Conservation (phyloP, 2,329 filamentous ascomycete genomes). For the Periglandula ipomoeae region DNA sequence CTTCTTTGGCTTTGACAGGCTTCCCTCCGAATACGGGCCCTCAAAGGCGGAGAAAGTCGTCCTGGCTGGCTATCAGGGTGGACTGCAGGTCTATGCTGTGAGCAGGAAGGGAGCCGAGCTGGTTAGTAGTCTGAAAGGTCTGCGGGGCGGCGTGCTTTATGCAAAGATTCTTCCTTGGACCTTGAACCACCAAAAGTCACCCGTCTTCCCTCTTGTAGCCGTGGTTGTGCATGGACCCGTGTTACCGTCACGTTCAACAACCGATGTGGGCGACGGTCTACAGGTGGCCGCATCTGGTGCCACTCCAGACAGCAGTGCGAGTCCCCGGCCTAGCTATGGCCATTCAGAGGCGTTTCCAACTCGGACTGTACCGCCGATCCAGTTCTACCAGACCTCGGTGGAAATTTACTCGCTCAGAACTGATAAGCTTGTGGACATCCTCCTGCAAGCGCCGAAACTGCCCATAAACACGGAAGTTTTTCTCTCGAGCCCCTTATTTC, state of each 20-base stretch:
- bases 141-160: slow-evolving; percentile 70
- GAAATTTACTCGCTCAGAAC: slow-evolving; percentile 80
- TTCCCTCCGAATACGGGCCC: slow-evolving; percentile 36
- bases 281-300: slow-evolving; percentile 25
- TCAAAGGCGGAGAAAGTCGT: slow-evolving; percentile 53
- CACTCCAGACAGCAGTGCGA: slow-evolving; percentile 33
- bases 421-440: slow-evolving; percentile 59
- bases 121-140: slow-evolving; percentile 61
- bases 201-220: slow-evolving; percentile 64
- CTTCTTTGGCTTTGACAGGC: slow-evolving; percentile 71
- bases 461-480: slow-evolving; percentile 46
- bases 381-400: slow-evolving; percentile 75
- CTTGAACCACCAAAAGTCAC: slow-evolving; percentile 40
- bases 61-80: slow-evolving; percentile 71
- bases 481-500: slow-evolving; percentile 53
- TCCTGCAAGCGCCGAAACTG: slow-evolving; percentile 61
- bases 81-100: slow-evolving; percentile 65
- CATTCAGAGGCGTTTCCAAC: slow-evolving; percentile 27
- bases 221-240: slow-evolving; percentile 73
- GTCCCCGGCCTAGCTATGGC: slow-evolving; percentile 30
- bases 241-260: slow-evolving; percentile 29
- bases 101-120: slow-evolving; percentile 63
- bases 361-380: slow-evolving; percentile 31
- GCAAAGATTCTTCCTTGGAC: slow-evolving; percentile 76
- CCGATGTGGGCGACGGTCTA: slow-evolving; percentile 26